These are phyloP conservation scores for Monilinia polystroma DNA, from an alignment of 2,329 filamentous ascomycete species.

Conservation along the genomic window DNA sequence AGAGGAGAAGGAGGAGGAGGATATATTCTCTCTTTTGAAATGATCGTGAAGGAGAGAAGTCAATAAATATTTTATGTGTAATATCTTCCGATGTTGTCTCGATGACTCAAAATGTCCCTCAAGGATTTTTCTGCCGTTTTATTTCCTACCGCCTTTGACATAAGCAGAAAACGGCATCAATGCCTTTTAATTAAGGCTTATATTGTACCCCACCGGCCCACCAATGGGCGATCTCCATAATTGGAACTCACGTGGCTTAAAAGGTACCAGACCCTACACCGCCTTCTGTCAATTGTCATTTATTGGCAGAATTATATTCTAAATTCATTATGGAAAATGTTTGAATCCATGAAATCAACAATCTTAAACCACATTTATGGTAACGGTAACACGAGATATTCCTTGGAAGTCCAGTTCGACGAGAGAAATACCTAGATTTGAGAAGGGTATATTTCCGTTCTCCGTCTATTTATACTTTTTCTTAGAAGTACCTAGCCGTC, in stretches of 20 bases:
- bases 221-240: too few species aligned
- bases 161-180: background rate
- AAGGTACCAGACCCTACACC: background rate
- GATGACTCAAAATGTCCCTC: constrained; percentile 5
- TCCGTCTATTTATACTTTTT: background rate
- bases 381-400: constrained; percentile 5
- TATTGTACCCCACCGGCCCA: background rate
- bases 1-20: background rate
- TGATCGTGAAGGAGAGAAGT: background rate
- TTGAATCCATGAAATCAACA: background rate
- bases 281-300: background rate
- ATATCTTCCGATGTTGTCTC: background rate
- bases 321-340: background rate
- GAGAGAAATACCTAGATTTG: background rate
- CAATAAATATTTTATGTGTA: background rate
- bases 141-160: background rate
- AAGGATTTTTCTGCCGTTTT: constrained; percentile 9
- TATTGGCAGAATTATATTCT: background rate
- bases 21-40: background rate
- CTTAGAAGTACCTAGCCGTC: background rate
- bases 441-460: background rate
- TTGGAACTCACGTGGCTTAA: too few species aligned
- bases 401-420: background rate
- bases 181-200: background rate
- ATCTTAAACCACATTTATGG: background rate